Percentiles rank a stretch among this genome's conserved stretches.
Conservation (phyloP, 2,329 filamentous ascomycete species). For the Colletotrichum ledebouriae region DNA sequence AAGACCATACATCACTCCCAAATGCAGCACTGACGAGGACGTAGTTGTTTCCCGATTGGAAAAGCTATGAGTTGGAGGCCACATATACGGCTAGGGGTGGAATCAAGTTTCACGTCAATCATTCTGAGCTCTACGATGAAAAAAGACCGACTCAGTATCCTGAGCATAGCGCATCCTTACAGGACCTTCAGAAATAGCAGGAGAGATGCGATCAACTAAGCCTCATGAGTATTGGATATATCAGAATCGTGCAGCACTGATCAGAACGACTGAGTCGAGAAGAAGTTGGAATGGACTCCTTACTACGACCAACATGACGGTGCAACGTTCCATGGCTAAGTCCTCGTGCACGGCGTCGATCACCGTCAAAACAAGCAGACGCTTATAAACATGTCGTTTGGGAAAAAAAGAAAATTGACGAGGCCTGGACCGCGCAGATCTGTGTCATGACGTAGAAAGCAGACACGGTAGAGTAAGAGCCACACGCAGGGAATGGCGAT, state of each 20-base stretch:
- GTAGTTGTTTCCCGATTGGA: constrained; percentile 13
- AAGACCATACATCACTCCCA: neutral
- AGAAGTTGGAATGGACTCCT: no score
- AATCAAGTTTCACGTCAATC: constrained; percentile 14
- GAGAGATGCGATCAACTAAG: no score
- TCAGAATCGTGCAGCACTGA: no score
- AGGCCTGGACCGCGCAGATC: neutral
- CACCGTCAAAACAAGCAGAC: no score
- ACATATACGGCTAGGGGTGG: constrained; percentile 14
- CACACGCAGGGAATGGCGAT: neutral
- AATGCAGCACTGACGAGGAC: neutral
- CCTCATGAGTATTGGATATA: no score
- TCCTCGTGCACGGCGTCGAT: no score
- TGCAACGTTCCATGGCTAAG: no score
- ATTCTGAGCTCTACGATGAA: neutral
- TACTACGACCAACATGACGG: no score
- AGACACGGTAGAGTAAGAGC: neutral
- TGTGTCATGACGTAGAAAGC: neutral
- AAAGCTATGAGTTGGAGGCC: neutral
- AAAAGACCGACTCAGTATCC: neutral
- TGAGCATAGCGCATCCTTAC: no score
- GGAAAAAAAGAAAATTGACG: neutral
- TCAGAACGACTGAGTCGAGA: no score
- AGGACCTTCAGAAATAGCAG: no score
- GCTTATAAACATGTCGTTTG: neutral